phyloP scores from a whole-genome alignment of 1,284 basidiomycete species.

The Pisolithus thermaeus region DNA sequence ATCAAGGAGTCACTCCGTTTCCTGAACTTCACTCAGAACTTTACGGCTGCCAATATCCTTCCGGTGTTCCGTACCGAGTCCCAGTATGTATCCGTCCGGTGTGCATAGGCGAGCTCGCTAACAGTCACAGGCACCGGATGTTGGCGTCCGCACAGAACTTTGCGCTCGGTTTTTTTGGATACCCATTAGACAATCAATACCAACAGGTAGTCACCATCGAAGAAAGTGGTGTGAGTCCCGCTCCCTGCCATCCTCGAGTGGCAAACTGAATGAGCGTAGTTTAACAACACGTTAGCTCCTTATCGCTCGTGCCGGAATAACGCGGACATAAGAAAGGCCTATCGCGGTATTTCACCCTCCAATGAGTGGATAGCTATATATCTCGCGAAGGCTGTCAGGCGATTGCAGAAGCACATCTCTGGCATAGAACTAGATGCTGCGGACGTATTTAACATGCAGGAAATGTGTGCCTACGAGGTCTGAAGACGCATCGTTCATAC shows the following conservation, averaged over 20 bases:
- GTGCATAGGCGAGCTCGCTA: neutral
- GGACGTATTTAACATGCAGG: constrained; percentile 67
- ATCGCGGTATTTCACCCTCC: constrained; percentile 50
- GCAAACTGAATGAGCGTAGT: constrained; percentile 32
- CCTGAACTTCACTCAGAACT: constrained; percentile 46
- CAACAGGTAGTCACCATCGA: constrained; percentile 77
- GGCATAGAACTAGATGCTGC: constrained; percentile 63
- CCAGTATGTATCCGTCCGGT: constrained; percentile 42
- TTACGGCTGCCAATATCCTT: constrained; percentile 60
- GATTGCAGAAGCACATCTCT: constrained; percentile 51
- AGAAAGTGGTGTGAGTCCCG: constrained; percentile 42
- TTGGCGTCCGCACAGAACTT: constrained; percentile 75
- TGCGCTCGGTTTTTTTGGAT: constrained; percentile 79
- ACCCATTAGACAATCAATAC: constrained; percentile 69
- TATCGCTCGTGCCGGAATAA: constrained; percentile 62
- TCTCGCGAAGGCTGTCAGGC: constrained; percentile 54
- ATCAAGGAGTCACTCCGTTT: neutral
- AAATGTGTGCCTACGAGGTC: constrained; percentile 78
- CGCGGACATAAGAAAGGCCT: constrained; percentile 37
- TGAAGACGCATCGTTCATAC: constrained; percentile 5
- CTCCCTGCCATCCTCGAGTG: neutral
- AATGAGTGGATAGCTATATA: constrained; percentile 62
- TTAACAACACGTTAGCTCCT: constrained; percentile 78
- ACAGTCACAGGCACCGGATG: constrained; percentile 60
- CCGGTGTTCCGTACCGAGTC: constrained; percentile 84